These are phyloP conservation scores for Aspergillus ruber DNA, from an alignment of 2,329 filamentous ascomycete genomes.

Conservation along the genomic window DNA sequence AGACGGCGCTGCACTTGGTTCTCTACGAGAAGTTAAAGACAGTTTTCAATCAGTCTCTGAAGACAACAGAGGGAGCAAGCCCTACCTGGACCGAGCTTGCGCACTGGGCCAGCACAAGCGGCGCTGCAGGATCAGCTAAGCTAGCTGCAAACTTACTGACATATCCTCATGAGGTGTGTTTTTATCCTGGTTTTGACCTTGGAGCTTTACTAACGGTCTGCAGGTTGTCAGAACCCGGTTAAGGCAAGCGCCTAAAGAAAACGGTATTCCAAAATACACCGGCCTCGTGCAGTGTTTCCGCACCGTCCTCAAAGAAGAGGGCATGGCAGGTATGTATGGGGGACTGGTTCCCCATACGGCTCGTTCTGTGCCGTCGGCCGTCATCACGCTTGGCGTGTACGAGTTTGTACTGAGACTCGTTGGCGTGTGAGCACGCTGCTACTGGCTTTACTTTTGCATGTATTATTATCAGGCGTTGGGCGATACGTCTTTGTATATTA, in stretches of 20 bases:
- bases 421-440: slow-evolving; percentile 1
- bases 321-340: slow-evolving; percentile 29
- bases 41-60: slow-evolving; percentile 14
- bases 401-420: slow-evolving; percentile 27
- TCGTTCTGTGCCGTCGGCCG: slow-evolving; percentile 29
- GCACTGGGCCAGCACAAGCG: slow-evolving; percentile 26
- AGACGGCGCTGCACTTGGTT: slow-evolving; percentile 31
- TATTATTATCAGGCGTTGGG: too few relatives aligned
- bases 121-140: slow-evolving; percentile 30
- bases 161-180: slow-evolving; percentile 30
- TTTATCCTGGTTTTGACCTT: not conserved
- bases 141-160: slow-evolving; percentile 26
- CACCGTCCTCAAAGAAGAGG: slow-evolving; percentile 30
- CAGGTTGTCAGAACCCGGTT: slow-evolving; percentile 32
- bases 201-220: not conserved
- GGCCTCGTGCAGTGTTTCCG: slow-evolving; percentile 30
- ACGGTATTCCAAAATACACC: slow-evolving; percentile 30
- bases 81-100: slow-evolving; percentile 19
- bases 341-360: slow-evolving; percentile 31
- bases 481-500: too few relatives aligned
- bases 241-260: slow-evolving; percentile 29
- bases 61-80: slow-evolving; percentile 14
- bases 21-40: slow-evolving; percentile 32
- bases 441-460: too few relatives aligned
- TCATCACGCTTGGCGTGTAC: slow-evolving; percentile 33